phyloP scores from a whole-genome alignment of 2,329 filamentous ascomycete species.

The Didymosphaeria variabile region DNA sequence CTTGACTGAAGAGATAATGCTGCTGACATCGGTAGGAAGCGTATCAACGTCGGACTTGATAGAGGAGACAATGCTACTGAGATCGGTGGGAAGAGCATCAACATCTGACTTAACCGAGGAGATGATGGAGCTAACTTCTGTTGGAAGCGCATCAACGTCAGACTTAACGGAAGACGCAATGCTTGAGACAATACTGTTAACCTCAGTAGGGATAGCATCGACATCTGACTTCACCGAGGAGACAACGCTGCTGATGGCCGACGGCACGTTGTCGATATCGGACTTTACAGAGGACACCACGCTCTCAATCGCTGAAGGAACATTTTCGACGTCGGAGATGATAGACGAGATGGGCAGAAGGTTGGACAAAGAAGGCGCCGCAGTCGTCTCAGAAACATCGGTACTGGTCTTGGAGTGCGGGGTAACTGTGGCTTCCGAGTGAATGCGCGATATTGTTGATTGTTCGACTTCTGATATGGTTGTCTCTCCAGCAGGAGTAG shows the following conservation, averaged over 20 bases:
- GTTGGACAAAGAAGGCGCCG: conserved; percentile 4
- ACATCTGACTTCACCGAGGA: conserved; percentile 12
- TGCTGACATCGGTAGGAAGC: conserved; percentile 13
- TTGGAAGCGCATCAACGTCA: no score
- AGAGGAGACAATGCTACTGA: conserved; percentile 15
- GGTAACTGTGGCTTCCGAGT: not conserved
- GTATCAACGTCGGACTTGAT: conserved; percentile 6
- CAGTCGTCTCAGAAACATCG: conserved; percentile 1
- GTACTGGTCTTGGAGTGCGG: not conserved
- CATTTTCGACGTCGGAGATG: not conserved
- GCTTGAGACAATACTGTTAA: conserved; percentile 3
- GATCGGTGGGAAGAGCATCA: conserved; percentile 5
- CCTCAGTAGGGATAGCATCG: conserved; percentile 9
- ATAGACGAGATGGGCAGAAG: conserved; percentile 10
- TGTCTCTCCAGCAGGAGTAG: not conserved
- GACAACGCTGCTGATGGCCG: conserved; percentile 17
- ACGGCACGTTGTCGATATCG: conserved; percentile 6
- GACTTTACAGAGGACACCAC: conserved; percentile 11
- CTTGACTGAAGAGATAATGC: not conserved
- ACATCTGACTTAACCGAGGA: conserved; percentile 1
- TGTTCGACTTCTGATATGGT: not conserved
- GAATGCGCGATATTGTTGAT: not conserved
- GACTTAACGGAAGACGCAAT: conserved; percentile 2
- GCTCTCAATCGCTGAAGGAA: not conserved
- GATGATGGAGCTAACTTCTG: no score